Evolutionary conservation across 345 rosid species (phyloP).

Genomic region (Stellera chamaejasme): DNA sequence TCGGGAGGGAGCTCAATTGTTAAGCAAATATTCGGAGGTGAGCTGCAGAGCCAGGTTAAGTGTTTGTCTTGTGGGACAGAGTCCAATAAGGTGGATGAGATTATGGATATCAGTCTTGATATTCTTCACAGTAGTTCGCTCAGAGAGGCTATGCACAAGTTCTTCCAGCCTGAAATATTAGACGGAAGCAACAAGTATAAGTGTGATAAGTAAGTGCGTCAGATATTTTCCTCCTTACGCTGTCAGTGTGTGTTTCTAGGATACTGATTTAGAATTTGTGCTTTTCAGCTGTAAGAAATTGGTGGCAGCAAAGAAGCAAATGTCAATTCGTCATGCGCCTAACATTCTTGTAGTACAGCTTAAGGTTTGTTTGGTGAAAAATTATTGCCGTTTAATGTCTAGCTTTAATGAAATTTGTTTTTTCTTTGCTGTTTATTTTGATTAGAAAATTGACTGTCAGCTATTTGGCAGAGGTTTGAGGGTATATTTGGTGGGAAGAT

Average conservation of each 20-base stretch:
- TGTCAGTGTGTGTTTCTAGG: no score
- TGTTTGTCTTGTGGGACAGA: conserved; percentile 78
- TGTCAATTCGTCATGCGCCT: conserved; percentile 86
- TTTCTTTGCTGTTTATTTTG: conserved; percentile 1
- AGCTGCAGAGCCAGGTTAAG: conserved; percentile 94
- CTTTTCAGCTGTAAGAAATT: conserved; percentile 85
- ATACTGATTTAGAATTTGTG: conserved; percentile 17
- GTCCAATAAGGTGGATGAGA: conserved; percentile 92
- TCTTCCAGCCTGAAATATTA: conserved; percentile 83
- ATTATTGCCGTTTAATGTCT: neutral
- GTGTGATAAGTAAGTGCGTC: conserved; percentile 62
- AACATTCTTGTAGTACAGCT: conserved; percentile 89
- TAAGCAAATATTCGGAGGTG: conserved; percentile 92
- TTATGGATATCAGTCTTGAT: conserved; percentile 95
- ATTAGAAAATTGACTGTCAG: conserved; percentile 3
- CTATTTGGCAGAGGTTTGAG: conserved; percentile 70
- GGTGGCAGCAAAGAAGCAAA: conserved; percentile 93
- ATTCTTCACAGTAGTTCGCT: conserved; percentile 58
- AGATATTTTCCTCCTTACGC: neutral
- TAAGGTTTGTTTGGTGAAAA: conserved; percentile 41
- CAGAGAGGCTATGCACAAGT: conserved; percentile 75
- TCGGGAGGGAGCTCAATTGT: conserved; percentile 40
- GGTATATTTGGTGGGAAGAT: conserved; percentile 82
- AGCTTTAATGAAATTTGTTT: neutral
- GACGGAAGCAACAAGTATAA: conserved; percentile 93